A percentile compares a stretch with the other conserved stretches of the same genome.
These are phyloP conservation scores for Dillenia turbinata DNA, from an alignment of 164 flowering plant genomes.

Conservation along the genomic window DNA sequence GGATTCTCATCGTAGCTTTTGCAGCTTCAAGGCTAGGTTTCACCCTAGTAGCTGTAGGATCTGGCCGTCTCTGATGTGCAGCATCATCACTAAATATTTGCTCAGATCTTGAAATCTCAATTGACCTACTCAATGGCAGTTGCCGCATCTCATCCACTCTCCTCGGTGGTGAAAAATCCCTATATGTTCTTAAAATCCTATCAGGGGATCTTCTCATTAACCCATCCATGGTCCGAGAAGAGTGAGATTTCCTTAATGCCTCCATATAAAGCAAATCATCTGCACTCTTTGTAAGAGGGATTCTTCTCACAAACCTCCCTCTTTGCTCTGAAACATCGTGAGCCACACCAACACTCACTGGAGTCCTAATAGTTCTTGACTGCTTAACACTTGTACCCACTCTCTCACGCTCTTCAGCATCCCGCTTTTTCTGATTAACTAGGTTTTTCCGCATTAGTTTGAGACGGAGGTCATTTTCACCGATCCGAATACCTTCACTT, in stretches of 20 bases:
- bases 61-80: conserved; percentile 34
- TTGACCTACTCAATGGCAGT: conserved; percentile 32
- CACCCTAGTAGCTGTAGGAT: conserved; percentile 23
- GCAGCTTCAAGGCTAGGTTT: conserved; percentile 28
- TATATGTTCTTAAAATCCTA: conserved; percentile 34
- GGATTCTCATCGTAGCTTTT: conserved; percentile 36
- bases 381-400: conserved; percentile 63
- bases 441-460: conserved; percentile 61
- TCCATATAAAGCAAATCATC: conserved; percentile 37
- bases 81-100: conserved; percentile 22
- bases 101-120: conserved; percentile 45
- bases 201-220: conserved; percentile 65
- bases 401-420: conserved; percentile 6
- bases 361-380: conserved; percentile 38
- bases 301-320: conserved; percentile 19
- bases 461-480: conserved; percentile 56
- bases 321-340: conserved; percentile 28
- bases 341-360: conserved; percentile 18
- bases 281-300: conserved; percentile 36
- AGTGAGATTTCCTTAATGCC: conserved; percentile 37
- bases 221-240: conserved; percentile 56
- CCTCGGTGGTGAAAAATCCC: conserved; percentile 48
- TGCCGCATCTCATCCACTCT: conserved; percentile 29
- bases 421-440: conserved; percentile 18
- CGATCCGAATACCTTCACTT: conserved; percentile 36